phyloP scores from a whole-genome alignment of 139 green algal species.

The Deuterostichococcus epilithicus region DNA sequence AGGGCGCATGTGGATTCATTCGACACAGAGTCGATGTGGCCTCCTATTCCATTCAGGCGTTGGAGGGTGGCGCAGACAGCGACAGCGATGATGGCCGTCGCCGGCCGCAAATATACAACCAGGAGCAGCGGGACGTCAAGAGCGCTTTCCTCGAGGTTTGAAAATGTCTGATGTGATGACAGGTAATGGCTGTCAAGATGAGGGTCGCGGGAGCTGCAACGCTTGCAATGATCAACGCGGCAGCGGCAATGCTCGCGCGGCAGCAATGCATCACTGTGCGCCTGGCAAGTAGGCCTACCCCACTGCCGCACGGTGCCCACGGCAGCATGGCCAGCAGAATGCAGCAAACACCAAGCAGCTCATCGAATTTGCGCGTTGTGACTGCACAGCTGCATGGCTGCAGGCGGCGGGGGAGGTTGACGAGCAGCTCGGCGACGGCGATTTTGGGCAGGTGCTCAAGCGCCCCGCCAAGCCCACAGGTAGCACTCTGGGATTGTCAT shows the following conservation, averaged over 20 bases:
- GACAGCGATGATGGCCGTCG: slow-evolving; percentile 24
- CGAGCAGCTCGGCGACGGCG: slow-evolving; percentile 12
- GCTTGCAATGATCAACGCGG: too few species aligned
- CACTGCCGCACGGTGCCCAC: too few species aligned
- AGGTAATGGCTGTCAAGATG: neutral
- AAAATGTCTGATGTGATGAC: neutral
- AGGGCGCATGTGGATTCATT: too few species aligned
- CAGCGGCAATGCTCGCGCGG: too few species aligned
- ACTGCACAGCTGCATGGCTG: neutral
- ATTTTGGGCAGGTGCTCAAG: slow-evolving; percentile 5
- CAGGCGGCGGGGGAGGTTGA: neutral
- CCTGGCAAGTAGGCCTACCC: too few species aligned
- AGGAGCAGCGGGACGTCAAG: slow-evolving; percentile 74
- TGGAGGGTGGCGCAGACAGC: slow-evolving; percentile 34
- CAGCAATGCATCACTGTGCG: too few species aligned
- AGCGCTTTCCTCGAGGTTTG: slow-evolving; percentile 52
- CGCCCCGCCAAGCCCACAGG: slow-evolving; percentile 8
- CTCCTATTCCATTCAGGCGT: slow-evolving; percentile 38
- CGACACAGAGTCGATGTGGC: neutral
- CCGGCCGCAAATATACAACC: slow-evolving; percentile 47
- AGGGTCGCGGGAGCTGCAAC: too few species aligned
- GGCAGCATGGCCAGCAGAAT: too few species aligned
- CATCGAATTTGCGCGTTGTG: too few species aligned
- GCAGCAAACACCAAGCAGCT: too few species aligned
- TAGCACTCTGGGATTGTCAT: slow-evolving; percentile 8